Conservation (phyloP, 2,329 filamentous ascomycete genomes). For the Monosporascus sp. region DNA sequence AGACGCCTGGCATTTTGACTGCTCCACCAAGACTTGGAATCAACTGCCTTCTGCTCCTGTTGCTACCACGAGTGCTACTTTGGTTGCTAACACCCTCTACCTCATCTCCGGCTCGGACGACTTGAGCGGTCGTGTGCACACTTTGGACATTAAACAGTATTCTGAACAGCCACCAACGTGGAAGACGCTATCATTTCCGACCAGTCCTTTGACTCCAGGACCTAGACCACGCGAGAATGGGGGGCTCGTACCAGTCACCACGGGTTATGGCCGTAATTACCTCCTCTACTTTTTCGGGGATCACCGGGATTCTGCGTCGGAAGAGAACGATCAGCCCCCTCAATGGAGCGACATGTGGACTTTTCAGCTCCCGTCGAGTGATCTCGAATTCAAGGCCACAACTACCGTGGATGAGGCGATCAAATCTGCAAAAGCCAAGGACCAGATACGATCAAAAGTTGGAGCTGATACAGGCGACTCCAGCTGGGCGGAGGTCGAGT, state of each 20-base stretch:
- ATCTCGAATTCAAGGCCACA: constrained; percentile 14
- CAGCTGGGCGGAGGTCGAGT: constrained; percentile 46
- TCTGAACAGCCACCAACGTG: constrained; percentile 30
- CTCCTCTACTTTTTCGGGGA: constrained; percentile 46
- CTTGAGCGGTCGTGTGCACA: constrained; percentile 31
- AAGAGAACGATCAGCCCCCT: constrained; percentile 13
- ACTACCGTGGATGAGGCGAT: constrained; percentile 27
- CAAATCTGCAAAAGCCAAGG: constrained; percentile 45
- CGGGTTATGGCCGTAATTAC: constrained; percentile 48
- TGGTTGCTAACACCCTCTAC: constrained; percentile 42
- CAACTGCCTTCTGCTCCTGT: constrained; percentile 40
- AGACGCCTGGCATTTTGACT: constrained; percentile 49
- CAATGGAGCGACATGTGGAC: constrained; percentile 44
- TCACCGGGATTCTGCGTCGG: constrained; percentile 12
- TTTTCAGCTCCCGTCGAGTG: constrained; percentile 42
- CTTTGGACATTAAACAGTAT: constrained; percentile 28
- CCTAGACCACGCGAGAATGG: constrained; percentile 39
- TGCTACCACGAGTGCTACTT: constrained; percentile 34
- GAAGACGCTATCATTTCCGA: constrained; percentile 31
- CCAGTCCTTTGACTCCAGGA: constrained; percentile 32
- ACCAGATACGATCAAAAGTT: constrained; percentile 40
- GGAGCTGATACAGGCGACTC: constrained; percentile 39
- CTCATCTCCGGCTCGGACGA: constrained; percentile 34
- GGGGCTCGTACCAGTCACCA: constrained; percentile 41
- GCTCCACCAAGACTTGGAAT: constrained; percentile 43